Percentiles rank a stretch among this genome's conserved stretches.
These are phyloP conservation scores for Cetraspora pellucida DNA, from an alignment of 192 early-diverging fungal species.

Conservation along the genomic window DNA sequence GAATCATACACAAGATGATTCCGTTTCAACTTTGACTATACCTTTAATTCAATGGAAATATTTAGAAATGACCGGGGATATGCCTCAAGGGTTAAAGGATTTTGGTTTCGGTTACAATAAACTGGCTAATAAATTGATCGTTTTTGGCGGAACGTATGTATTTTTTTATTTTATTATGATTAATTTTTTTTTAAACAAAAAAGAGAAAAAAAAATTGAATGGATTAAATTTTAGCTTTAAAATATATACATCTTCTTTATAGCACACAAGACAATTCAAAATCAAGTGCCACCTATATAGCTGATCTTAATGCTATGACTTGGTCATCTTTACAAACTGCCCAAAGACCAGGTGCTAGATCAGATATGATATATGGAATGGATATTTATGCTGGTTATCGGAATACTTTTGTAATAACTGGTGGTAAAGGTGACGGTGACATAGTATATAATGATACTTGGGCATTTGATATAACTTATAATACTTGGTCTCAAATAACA, in stretches of 20 bases:
- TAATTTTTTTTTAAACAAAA: background rate
- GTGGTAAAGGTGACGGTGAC: background rate
- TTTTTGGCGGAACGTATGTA: slow-evolving; percentile 29
- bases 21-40: slow-evolving; percentile 11
- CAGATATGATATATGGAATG: slow-evolving; percentile 20
- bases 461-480: slow-evolving; percentile 22
- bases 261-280: background rate
- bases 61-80: background rate
- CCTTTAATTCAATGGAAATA: slow-evolving; percentile 16
- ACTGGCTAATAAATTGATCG: background rate
- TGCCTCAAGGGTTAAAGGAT: slow-evolving; percentile 5
- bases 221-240: background rate
- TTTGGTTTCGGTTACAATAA: slow-evolving; percentile 16
- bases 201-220: background rate
- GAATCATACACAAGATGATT: background rate
- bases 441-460: slow-evolving; percentile 16
- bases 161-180: background rate
- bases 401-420: slow-evolving; percentile 3
- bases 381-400: slow-evolving; percentile 13
- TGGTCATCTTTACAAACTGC: background rate
- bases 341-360: background rate
- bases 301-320: slow-evolving; percentile 3
- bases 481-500: slow-evolving; percentile 3
- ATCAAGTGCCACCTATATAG: slow-evolving; percentile 3
- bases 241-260: background rate